phyloP scores from a whole-genome alignment of 2,329 filamentous ascomycete genomes.

The Fusarium fracticaudum region DNA sequence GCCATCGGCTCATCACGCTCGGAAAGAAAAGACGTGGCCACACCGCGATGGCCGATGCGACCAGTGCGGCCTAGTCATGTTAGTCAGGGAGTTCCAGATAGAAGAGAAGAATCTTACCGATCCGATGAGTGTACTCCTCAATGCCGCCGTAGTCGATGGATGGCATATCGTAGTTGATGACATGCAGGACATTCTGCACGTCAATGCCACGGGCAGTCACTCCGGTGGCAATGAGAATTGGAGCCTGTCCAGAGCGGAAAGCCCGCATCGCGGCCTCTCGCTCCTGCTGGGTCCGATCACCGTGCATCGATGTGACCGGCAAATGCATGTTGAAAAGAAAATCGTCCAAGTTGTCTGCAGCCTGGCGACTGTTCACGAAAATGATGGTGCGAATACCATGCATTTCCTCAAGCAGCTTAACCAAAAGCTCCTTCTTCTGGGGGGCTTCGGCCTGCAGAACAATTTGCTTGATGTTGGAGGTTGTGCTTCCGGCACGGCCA shows the following conservation, averaged over 20 bases:
- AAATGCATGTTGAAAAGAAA: conserved; percentile 82
- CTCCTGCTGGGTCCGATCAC: conserved; percentile 87
- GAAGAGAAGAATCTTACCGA: conserved; percentile 67
- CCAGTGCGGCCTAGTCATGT: conserved; percentile 79
- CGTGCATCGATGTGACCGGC: conserved; percentile 88
- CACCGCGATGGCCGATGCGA: conserved; percentile 86
- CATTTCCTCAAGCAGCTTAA: conserved; percentile 76
- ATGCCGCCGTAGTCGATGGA: conserved; percentile 82
- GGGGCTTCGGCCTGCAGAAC: conserved; percentile 73
- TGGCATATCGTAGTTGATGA: conserved; percentile 94
- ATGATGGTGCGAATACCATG: conserved; percentile 83
- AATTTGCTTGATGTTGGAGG: conserved; percentile 83
- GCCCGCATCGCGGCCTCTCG: conserved; percentile 90
- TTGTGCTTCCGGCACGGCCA: conserved; percentile 85
- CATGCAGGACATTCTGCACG: conserved; percentile 84
- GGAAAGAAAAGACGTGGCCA: conserved; percentile 90
- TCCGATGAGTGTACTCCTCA: conserved; percentile 92
- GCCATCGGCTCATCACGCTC: conserved; percentile 79
- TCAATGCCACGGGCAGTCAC: conserved; percentile 90
- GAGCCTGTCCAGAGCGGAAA: conserved; percentile 78
- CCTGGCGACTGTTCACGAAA: conserved; percentile 85
- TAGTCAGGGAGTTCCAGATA: not conserved
- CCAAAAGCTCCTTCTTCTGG: conserved; percentile 75
- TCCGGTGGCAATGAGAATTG: conserved; percentile 87
- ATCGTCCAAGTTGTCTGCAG: conserved; percentile 87